Percentiles rank a stretch among this genome's conserved stretches.
phyloP scores from a whole-genome alignment of 2,329 filamentous ascomycete species.

The Sporothrix brasiliensis region DNA sequence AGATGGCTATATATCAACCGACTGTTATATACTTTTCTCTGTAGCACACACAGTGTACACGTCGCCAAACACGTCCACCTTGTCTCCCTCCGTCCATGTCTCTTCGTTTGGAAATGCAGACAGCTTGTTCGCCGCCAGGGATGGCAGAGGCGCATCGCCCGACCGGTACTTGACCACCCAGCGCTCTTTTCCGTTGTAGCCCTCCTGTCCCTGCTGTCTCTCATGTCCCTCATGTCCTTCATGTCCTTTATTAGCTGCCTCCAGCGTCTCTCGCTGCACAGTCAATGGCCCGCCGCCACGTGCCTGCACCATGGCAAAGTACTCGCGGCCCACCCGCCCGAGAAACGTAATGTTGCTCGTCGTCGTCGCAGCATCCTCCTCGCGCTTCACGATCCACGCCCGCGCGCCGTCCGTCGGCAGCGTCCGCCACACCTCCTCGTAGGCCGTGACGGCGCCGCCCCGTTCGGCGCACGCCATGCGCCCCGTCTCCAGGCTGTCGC shows the following conservation, averaged over 20 bases:
- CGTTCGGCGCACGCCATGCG: conserved; percentile 30
- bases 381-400: conserved; percentile 5
- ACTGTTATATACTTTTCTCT: neutral
- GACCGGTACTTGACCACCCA: conserved; percentile 14
- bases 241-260: too few relatives aligned
- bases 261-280: neutral
- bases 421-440: conserved; percentile 32
- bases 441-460: conserved; percentile 22
- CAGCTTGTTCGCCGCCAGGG: neutral
- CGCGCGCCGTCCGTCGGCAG: neutral
- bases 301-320: conserved; percentile 21
- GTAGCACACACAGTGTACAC: conserved; percentile 3
- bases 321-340: conserved; percentile 12
- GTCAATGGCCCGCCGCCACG: neutral
- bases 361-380: neutral
- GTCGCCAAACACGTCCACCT: neutral
- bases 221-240: neutral
- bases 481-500: conserved; percentile 30
- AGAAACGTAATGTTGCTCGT: neutral
- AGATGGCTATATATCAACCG: neutral
- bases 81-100: neutral
- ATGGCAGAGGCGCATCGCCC: neutral
- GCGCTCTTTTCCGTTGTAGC: neutral
- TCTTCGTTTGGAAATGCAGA: neutral
- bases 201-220: neutral